Evolutionary conservation across 768 basidiomycete species (phyloP), one percentile per base, ranked within the genome.

Genomic region (Leccinum uliginosum): DNA sequence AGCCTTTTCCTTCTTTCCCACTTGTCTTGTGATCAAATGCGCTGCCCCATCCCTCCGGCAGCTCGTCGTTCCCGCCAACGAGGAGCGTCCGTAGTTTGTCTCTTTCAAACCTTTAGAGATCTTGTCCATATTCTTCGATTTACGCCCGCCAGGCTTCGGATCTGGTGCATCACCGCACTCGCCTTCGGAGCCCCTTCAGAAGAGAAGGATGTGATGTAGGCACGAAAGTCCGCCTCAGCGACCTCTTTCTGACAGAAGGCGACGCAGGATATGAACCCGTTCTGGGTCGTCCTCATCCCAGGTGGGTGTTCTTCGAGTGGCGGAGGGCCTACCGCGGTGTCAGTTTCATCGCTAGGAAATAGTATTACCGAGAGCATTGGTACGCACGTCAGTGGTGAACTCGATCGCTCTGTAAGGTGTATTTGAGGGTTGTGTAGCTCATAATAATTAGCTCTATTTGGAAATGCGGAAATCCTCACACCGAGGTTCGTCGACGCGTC

Each of bases 231-330:
- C 54, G 84, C 83, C 57, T 95, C 89, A 49, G 96, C 93, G 23
- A 98, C 87, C 68, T 98, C 92, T 67, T 93, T 86, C 53, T 82
- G 90, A 83, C 38, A 97, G 76, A 1, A 78, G 76, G 24, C 93
- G 87, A 48, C 93, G 84, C 1, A 94, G 92, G 50, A 94, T 64
- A 45, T 84, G 84, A 56, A 79, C 81, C 40, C 96, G 87, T 65
- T 94, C 89, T 0, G 91, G 87, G 62, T 98, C 94, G 71, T 98
- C 97, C 54, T 94, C 91, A 62, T 99, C 97, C 97, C 97, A 99
- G 6, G 95, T 97, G 29, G 98, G 81, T 66, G 91, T 97, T 58
- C 77, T 93, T 96, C 12, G 97, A 99, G 69, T 98, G 95, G 5
- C 96, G 89, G 5, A 99, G 83, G 14, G 96, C 96, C 94, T 97